A percentile compares a stretch with the other conserved stretches of the same genome.
Conservation (phyloP, 768 basidiomycete genomes). For the Lanmaoa rubissima region DNA sequence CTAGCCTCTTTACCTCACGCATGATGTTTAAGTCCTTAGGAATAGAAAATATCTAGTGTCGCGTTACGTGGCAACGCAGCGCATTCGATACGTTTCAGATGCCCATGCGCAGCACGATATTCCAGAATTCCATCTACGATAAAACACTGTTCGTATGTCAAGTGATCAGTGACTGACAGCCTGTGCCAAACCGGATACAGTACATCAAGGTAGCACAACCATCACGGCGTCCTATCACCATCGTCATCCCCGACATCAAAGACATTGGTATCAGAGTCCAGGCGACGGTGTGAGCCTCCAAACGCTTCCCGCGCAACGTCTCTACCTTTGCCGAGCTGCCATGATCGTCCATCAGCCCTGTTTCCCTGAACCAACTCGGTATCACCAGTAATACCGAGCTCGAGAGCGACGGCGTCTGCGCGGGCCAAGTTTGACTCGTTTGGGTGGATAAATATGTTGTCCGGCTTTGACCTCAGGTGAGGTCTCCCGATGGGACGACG, state of each 20-base stretch:
- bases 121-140: neutral
- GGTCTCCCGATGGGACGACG: conserved; percentile 25
- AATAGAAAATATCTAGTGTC: neutral
- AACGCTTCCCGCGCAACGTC: conserved; percentile 50
- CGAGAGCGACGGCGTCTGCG: conserved; percentile 58
- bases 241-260: conserved; percentile 19
- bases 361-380: conserved; percentile 47
- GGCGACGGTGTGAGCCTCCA: conserved; percentile 16
- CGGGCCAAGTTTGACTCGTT: conserved; percentile 61
- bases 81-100: neutral
- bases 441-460: conserved; percentile 62
- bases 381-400: conserved; percentile 49
- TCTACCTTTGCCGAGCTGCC: conserved; percentile 52
- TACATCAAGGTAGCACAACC: neutral
- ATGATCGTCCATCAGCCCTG: conserved; percentile 39
- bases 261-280: conserved; percentile 1
- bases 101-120: neutral
- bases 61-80: neutral
- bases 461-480: conserved; percentile 55
- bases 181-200: neutral
- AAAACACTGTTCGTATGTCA: neutral
- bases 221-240: conserved; percentile 5
- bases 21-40: neutral
- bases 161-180: neutral
- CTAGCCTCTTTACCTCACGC: no score